Conservation (phyloP, 2,329 filamentous ascomycete genomes). For the Aaosphaeria pasadenensis region DNA sequence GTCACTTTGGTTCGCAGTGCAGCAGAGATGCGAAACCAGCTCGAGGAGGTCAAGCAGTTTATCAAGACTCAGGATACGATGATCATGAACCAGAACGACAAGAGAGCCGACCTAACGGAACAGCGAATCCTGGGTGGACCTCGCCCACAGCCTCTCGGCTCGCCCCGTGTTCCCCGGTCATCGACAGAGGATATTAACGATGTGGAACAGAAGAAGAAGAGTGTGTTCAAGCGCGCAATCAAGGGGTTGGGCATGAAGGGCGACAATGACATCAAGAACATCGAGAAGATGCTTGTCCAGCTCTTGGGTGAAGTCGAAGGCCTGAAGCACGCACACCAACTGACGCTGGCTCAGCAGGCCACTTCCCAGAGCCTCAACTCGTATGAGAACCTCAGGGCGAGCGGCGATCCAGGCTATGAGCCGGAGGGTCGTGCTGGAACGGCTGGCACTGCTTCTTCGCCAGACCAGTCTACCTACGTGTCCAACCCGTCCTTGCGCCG, state of each 20-base stretch:
- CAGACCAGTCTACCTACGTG: slow-evolving; percentile 73
- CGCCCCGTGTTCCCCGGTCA: slow-evolving; percentile 56
- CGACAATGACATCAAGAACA: slow-evolving; percentile 80
- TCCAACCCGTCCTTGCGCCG: slow-evolving; percentile 58
- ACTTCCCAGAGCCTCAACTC: slow-evolving; percentile 58
- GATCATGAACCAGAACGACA: slow-evolving; percentile 82
- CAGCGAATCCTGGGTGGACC: slow-evolving; percentile 82
- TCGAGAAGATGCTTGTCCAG: slow-evolving; percentile 70
- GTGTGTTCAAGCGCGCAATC: slow-evolving; percentile 90
- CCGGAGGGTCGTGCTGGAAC: slow-evolving; percentile 77
- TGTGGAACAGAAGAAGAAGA: slow-evolving; percentile 75
- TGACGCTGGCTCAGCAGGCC: slow-evolving; percentile 28
- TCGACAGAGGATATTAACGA: slow-evolving; percentile 53
- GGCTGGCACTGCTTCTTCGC: slow-evolving; percentile 70
- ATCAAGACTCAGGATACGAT: slow-evolving; percentile 87
- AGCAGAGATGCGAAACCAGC: slow-evolving; percentile 94
- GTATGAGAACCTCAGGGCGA: slow-evolving; percentile 68
- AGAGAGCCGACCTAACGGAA: slow-evolving; percentile 80
- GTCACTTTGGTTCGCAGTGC: slow-evolving; percentile 91
- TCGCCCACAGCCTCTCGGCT: slow-evolving; percentile 71
- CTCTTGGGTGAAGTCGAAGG: slow-evolving; percentile 87
- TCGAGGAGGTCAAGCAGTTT: slow-evolving; percentile 91
- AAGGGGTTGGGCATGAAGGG: slow-evolving; percentile 87
- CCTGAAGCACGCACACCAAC: slow-evolving; percentile 42
- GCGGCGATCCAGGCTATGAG: slow-evolving; percentile 73